Evolutionary conservation across 192 early-diverging fungal species (phyloP).

Genomic region (Coemansia sp.): DNA sequence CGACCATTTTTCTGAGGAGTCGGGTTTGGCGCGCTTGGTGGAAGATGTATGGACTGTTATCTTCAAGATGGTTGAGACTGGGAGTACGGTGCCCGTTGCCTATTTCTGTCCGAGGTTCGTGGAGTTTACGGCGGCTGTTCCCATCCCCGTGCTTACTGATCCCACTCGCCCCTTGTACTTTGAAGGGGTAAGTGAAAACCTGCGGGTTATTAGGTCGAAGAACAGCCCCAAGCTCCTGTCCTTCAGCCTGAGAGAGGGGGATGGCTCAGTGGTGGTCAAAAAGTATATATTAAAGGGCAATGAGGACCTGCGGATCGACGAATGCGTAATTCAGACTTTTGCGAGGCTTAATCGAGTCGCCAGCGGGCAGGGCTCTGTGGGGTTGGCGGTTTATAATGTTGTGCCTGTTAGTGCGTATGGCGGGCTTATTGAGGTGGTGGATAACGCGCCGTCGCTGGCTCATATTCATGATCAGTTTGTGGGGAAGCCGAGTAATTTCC

Average conservation of each 20-base stretch:
- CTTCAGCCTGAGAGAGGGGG: conserved; percentile 43
- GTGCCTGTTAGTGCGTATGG: conserved; percentile 78
- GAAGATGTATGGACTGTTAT: conserved; percentile 31
- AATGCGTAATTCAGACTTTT: conserved; percentile 79
- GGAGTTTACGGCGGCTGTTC: conserved; percentile 15
- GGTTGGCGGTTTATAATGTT: conserved; percentile 54
- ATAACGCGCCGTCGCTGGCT: conserved; percentile 72
- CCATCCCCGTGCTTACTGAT: conserved; percentile 33
- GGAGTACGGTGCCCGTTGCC: conserved; percentile 3
- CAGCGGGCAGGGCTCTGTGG: background rate
- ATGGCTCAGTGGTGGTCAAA: conserved; percentile 57
- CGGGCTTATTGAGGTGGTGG: conserved; percentile 94
- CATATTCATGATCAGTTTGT: conserved; percentile 22
- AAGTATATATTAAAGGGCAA: conserved; percentile 87
- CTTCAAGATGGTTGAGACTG: conserved; percentile 10
- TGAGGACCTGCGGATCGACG: conserved; percentile 92
- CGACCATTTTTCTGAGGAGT: background rate
- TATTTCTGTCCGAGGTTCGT: conserved; percentile 14
- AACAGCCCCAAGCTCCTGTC: conserved; percentile 88
- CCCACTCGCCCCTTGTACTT: conserved; percentile 34
- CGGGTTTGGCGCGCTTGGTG: background rate
- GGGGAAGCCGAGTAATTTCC: background rate
- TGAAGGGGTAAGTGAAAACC: conserved; percentile 1
- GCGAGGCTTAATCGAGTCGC: conserved; percentile 29
- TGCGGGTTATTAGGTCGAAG: conserved; percentile 57